Percentiles rank a stretch among this genome's conserved stretches.
phyloP scores from a whole-genome alignment of 1,284 basidiomycete genomes.

The Cystobasidium slooffiae region DNA sequence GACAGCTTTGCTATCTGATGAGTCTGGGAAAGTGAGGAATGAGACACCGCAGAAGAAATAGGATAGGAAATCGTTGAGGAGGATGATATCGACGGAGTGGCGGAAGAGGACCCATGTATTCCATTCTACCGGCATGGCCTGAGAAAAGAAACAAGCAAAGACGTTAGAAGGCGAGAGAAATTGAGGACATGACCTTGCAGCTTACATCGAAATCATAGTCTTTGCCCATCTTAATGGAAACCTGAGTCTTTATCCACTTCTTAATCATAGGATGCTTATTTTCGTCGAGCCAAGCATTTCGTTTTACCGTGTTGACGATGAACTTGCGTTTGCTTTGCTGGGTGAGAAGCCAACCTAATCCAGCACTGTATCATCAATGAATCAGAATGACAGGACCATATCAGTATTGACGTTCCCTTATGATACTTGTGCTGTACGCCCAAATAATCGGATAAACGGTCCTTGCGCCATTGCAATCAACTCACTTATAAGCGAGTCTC shows the following conservation, averaged over 20 bases:
- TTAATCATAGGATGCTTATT: constrained; percentile 68
- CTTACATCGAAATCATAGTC: constrained; percentile 89
- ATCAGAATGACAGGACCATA: too few species aligned
- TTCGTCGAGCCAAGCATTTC: constrained; percentile 84
- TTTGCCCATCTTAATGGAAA: constrained; percentile 89
- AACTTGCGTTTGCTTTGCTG: constrained; percentile 92
- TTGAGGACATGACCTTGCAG: constrained; percentile 31
- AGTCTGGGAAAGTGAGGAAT: constrained; percentile 78
- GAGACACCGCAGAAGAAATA: constrained; percentile 86
- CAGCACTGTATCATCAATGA: constrained; percentile 59
- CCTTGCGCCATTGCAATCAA: constrained; percentile 3
- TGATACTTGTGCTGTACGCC: neutral
- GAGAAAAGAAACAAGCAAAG: constrained; percentile 17
- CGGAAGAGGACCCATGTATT: constrained; percentile 91
- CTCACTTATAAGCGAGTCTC: constrained; percentile 80
- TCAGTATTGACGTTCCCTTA: neutral
- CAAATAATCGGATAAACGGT: neutral
- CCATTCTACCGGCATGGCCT: constrained; percentile 66
- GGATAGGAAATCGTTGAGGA: constrained; percentile 93
- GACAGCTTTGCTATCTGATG: constrained; percentile 62
- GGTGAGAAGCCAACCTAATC: constrained; percentile 89
- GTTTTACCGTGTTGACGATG: constrained; percentile 81
- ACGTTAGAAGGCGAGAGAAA: neutral
- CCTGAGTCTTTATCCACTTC: constrained; percentile 81
- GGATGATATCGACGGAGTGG: constrained; percentile 89